Evolutionary conservation across 805 yeast genomes (phyloP), one percentile per base, ranked within the genome.

Genomic region (Hanseniaspora mollemarum): DNA sequence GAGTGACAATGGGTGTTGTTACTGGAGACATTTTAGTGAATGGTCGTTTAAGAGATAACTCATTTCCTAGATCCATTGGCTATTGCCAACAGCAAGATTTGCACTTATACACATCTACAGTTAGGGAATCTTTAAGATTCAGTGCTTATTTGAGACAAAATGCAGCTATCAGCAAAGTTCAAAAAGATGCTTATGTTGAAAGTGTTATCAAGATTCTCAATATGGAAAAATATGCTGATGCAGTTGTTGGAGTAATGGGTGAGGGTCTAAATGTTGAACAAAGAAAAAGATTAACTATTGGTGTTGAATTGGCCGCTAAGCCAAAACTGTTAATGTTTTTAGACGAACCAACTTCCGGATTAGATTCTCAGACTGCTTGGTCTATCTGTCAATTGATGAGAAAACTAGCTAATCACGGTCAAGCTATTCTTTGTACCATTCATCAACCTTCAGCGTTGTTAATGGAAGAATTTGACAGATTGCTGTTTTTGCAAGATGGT

Each of bases 401-500:
- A 62, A 75, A 75, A 57, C 63, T 78, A 54, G 79, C 82, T 5
- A 67, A 72, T 57, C 73, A 73, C 57, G 82, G 82, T 37, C 81
- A 78, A 62, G 81, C 82, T 37, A 77, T 78, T 60, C 66, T 78
- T 61, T 78, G 83, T 70, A 83, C 94, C 25, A 83, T 83, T 57
- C 92, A 83, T 66, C 94, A 83, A 66, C 94, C 94, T 60, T 83
- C 92, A 8, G 88, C 94, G 49, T 71, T 81, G 53, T 69, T 84
- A 60, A 71, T 84, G 67, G 75, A 83, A 60, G 85, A 81, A 59
- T 84, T 86, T 61, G 94, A 86, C 61, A 74, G 87, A 59, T 70
- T 85, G 57, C 68, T 83, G 55, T 78, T 83, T 59, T 69, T 83
- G 62, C 80, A 78, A 49, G 72, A 67, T 51, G 88, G 88, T 60